Conservation (phyloP, 257 asterid species). For the Forsythia viridissima region DNA sequence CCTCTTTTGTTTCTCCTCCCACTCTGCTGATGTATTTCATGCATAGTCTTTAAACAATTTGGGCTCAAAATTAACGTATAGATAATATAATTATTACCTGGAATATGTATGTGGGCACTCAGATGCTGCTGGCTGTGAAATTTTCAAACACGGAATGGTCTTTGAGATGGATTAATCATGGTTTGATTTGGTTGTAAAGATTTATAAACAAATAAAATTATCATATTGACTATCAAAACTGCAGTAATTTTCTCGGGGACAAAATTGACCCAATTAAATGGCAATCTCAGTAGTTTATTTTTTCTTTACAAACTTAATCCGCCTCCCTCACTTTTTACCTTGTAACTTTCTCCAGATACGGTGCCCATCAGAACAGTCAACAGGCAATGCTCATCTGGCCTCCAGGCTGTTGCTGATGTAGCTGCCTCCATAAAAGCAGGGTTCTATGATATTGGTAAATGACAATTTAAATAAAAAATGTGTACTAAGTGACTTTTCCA, state of each 20-base stretch:
- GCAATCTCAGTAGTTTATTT: neutral
- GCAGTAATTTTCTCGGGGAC: neutral
- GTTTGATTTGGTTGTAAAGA: neutral
- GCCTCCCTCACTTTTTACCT: neutral
- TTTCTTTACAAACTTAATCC: neutral
- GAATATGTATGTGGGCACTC: neutral
- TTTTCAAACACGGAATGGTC: neutral
- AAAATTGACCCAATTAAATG: neutral
- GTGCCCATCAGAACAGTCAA: constrained; percentile 93
- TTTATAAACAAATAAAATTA: neutral
- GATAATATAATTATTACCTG: neutral
- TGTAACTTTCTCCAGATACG: constrained; percentile 45
- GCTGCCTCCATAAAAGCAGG: constrained; percentile 94
- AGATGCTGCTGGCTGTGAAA: neutral
- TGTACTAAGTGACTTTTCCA: neutral
- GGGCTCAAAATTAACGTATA: neutral
- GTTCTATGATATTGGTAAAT: constrained; percentile 77
- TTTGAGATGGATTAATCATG: neutral
- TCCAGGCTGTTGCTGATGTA: constrained; percentile 95
- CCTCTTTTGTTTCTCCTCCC: neutral
- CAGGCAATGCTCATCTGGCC: constrained; percentile 94
- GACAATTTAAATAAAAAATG: neutral
- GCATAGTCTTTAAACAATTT: neutral
- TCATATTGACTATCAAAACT: neutral
- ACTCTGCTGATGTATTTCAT: neutral